Base-by-base conservation (phyloP, 2,329 filamentous ascomycete genomes). In the Pseudogymnoascus sp. region DNA sequence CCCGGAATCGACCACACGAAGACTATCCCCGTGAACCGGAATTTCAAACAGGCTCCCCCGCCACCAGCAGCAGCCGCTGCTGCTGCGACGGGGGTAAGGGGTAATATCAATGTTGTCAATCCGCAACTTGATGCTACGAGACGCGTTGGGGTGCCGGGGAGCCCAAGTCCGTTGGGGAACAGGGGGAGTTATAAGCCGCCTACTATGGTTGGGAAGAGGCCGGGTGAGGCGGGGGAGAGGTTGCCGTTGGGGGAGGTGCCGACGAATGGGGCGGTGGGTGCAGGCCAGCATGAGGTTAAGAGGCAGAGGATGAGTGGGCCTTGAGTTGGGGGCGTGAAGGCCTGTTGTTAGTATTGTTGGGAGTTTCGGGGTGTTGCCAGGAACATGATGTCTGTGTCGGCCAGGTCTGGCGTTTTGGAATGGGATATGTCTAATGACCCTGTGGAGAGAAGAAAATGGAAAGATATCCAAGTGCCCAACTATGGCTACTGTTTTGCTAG, bases 1-100 rank as follows among this genome's bases (percentile, higher is more conserved):
- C 88, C 89, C 0, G 92, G 92, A 2, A 82, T 97, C 38, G 91
- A 97, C 69, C 90, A 95, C 70, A 85, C 77, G 20, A 87, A 84
- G 59, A 34, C 54, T 1, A 22, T 25, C 2, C 12, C 30, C 30
- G 28, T 58, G 12, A 58, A 58, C 16, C 12, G 34, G 54, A 58
- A 77, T 50, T 75, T 79, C 0, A 77, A 81, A 64, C 81, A 85
- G 62, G 75, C 84, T 0, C 71, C 78, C 67, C 63, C 61, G 35
- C 72, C 74, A 20, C 60, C 64, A n/a, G 61, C 62, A n/a, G 61
- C 62, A 57, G 65, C 58, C 35, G 62, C 64, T 58, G 28, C 28
- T 11, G 38, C 57, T 7, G 62, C 32, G 60, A 61, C 38, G 63
- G 63, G n/a, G 64, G 16, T 67, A 62, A 69, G 41, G 71, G 74